Evolutionary conservation across 23 red algal species (phyloP).

Genomic region (Chondrus crispus): DNA sequence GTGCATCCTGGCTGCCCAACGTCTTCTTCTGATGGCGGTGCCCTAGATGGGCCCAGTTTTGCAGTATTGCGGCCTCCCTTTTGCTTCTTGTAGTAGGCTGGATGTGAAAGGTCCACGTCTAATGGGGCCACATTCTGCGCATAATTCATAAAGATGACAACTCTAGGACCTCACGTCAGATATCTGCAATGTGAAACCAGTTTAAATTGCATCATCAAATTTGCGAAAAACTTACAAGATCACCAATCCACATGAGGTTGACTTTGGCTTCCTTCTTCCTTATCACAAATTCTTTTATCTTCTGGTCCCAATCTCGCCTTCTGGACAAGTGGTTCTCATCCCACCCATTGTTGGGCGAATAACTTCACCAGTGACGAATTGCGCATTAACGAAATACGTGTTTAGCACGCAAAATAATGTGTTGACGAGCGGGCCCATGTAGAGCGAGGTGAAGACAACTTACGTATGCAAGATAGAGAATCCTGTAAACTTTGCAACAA

Average conservation of each 20-base stretch:
- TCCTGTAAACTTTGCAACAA: constrained; percentile 30
- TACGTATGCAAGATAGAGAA: constrained; percentile 60
- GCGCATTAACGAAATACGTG: no score
- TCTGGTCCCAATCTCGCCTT: constrained; percentile 33
- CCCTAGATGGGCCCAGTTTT: neutral
- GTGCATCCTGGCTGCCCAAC: constrained; percentile 46
- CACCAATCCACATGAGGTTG: constrained; percentile 49
- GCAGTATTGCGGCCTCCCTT: neutral
- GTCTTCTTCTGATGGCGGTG: neutral
- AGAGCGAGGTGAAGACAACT: neutral
- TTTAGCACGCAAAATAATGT: no score
- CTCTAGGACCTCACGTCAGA: neutral
- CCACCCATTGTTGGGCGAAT: constrained; percentile 58
- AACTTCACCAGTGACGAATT: no score
- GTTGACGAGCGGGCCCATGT: no score
- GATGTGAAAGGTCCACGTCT: constrained; percentile 41
- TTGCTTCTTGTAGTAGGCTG: constrained; percentile 32
- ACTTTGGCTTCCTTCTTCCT: constrained; percentile 24
- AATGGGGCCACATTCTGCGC: constrained; percentile 51
- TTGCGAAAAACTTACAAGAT: constrained; percentile 29
- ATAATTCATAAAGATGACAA: neutral
- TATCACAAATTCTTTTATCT: constrained; percentile 20
- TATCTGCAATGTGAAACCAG: neutral
- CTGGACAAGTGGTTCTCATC: constrained; percentile 16
- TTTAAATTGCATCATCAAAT: neutral